Percentiles rank a stretch among this genome's conserved stretches.
Conservation (phyloP, 495 filamentous ascomycete species). For the Talaromyces nanjingensis region DNA sequence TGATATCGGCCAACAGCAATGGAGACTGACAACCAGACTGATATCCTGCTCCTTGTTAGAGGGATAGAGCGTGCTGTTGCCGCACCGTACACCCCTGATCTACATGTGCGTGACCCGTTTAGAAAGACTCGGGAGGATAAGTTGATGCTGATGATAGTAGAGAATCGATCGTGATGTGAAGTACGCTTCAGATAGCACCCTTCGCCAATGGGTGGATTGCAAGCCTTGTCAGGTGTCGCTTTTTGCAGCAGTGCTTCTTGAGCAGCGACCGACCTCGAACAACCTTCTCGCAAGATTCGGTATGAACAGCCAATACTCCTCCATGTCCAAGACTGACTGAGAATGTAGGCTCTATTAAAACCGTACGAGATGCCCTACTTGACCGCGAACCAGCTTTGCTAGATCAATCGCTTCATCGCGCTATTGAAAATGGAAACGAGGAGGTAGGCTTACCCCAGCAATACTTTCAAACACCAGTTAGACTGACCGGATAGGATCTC, state of each 20-base stretch:
- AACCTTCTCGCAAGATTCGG: constrained; percentile 33
- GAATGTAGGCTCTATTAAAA: not conserved
- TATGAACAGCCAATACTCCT: constrained; percentile 14
- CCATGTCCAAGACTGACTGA: not conserved
- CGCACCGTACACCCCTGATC: constrained; percentile 33
- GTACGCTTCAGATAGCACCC: constrained; percentile 6
- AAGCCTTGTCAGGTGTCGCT: constrained; percentile 41
- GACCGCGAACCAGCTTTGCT: constrained; percentile 33
- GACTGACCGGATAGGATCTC: constrained; percentile 24
- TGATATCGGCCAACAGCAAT: not conserved
- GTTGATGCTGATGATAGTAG: constrained; percentile 15
- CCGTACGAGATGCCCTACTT: constrained; percentile 35
- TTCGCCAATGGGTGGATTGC: constrained; percentile 33
- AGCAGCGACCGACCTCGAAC: constrained; percentile 38
- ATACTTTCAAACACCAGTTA: not conserved
- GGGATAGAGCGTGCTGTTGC: constrained; percentile 37
- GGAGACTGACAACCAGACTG: not conserved
- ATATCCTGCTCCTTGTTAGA: constrained; percentile 3
- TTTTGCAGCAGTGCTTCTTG: constrained; percentile 35
- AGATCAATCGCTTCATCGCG: constrained; percentile 33
- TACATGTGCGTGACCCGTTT: constrained; percentile 24
- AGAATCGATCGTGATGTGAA: constrained; percentile 29
- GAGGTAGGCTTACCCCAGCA: constrained; percentile 24
- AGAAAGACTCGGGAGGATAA: not conserved
- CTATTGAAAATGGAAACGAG: constrained; percentile 19